Conservation (phyloP, 768 basidiomycete genomes). For the Polyporus arcularius region DNA sequence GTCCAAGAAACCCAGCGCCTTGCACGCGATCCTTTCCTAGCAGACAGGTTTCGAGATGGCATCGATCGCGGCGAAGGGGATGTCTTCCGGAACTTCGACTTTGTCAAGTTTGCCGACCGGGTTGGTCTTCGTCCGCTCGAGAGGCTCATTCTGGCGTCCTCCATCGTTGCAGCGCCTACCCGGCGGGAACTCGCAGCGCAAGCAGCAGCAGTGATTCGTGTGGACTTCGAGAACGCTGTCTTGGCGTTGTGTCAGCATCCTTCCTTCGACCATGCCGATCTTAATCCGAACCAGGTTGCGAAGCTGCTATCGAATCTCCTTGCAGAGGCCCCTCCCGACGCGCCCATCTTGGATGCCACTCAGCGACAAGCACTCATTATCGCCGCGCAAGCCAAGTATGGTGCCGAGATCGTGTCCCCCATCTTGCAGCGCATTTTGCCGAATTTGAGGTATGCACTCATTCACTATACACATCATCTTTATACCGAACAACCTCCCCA, state of each 20-base stretch:
- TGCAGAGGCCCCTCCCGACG: slow-evolving; percentile 66
- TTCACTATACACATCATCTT: neutral
- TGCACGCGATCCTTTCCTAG: slow-evolving; percentile 86
- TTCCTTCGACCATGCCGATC: slow-evolving; percentile 80
- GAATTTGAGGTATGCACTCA: slow-evolving; percentile 60
- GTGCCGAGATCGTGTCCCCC: slow-evolving; percentile 71
- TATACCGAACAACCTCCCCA: slow-evolving; percentile 31
- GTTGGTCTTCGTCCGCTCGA: slow-evolving; percentile 80
- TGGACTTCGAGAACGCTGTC: slow-evolving; percentile 79
- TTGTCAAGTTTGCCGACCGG: slow-evolving; percentile 80
- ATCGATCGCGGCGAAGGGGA: slow-evolving; percentile 88
- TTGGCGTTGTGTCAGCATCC: slow-evolving; percentile 76
- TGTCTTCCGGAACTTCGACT: slow-evolving; percentile 80
- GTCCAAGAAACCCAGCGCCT: slow-evolving; percentile 88
- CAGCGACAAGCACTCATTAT: slow-evolving; percentile 77
- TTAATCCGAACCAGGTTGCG: slow-evolving; percentile 70
- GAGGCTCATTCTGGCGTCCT: slow-evolving; percentile 72
- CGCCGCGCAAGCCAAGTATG: slow-evolving; percentile 79
- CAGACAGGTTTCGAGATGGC: slow-evolving; percentile 88
- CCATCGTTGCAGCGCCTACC: slow-evolving; percentile 67
- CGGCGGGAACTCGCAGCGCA: slow-evolving; percentile 57
- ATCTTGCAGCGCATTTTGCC: slow-evolving; percentile 76
- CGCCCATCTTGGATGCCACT: slow-evolving; percentile 66
- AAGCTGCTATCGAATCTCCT: slow-evolving; percentile 83
- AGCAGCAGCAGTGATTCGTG: slow-evolving; percentile 67